Evolutionary conservation across 768 basidiomycete genomes (phyloP).

Genomic region (Sarcomyxa edulis): DNA sequence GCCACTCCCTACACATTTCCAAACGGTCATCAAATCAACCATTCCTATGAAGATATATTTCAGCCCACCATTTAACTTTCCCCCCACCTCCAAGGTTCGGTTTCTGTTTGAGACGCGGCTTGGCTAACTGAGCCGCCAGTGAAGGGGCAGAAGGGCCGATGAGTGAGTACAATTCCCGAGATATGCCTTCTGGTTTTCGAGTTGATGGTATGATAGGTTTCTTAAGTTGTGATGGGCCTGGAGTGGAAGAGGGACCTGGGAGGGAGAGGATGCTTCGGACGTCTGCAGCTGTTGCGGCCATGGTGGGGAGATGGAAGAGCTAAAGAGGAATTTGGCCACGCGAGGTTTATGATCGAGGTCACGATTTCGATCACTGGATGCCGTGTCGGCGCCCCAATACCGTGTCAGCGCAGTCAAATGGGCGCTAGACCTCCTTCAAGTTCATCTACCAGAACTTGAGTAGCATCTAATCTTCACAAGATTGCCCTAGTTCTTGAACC

Average conservation of each 20-base stretch:
- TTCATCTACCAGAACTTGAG: too few relatives aligned
- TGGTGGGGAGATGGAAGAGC: conserved; percentile 18
- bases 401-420: too few relatives aligned
- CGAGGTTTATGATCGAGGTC: neutral
- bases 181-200: conserved; percentile 85
- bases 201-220: conserved; percentile 33
- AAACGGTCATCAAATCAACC: conserved; percentile 2
- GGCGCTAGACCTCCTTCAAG: too few relatives aligned
- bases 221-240: conserved; percentile 42
- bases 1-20: conserved; percentile 58
- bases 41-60: neutral
- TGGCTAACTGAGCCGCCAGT: conserved; percentile 71
- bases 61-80: conserved; percentile 65
- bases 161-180: conserved; percentile 87
- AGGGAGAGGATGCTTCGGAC: conserved; percentile 81
- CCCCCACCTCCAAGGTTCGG: conserved; percentile 63
- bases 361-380: neutral
- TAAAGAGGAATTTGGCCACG: neutral
- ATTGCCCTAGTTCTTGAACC: too few relatives aligned
- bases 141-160: conserved; percentile 93
- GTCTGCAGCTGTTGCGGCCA: conserved; percentile 74
- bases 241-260: conserved; percentile 33
- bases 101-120: conserved; percentile 84
- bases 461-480: too few relatives aligned
- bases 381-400: neutral